Evolutionary conservation across 768 basidiomycete genomes (phyloP).

Genomic region (Termitomyces bulborhizus): DNA sequence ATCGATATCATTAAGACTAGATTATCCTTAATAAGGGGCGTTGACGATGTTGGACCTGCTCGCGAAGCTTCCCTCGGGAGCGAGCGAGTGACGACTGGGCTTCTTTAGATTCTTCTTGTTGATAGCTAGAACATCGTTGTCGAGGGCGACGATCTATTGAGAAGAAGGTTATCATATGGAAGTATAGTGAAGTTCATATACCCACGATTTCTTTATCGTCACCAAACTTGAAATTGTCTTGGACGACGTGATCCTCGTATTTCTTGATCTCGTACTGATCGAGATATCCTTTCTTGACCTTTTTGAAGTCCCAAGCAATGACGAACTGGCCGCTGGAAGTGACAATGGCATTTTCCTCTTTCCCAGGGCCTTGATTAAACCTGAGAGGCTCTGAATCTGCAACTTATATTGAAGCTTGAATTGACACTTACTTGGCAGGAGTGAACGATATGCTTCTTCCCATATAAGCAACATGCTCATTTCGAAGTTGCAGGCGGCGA

Average conservation of each 20-base stretch:
- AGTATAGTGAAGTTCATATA: background rate
- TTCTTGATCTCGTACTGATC: conserved; percentile 96
- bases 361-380: conserved; percentile 87
- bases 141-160: conserved; percentile 82
- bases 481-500: conserved; percentile 76
- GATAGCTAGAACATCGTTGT: conserved; percentile 88
- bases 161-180: conserved; percentile 8
- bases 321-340: conserved; percentile 91
- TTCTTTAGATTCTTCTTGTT: conserved; percentile 90
- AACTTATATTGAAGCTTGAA: background rate
- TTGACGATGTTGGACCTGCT: conserved; percentile 67
- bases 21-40: conserved; percentile 41
- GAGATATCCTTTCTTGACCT: conserved; percentile 87
- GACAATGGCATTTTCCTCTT: conserved; percentile 91
- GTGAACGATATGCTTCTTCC: conserved; percentile 81
- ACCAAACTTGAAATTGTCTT: conserved; percentile 97
- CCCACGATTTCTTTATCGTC: conserved; percentile 88
- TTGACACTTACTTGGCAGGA: conserved; percentile 69
- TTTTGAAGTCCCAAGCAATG: conserved; percentile 95
- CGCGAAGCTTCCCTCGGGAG: conserved; percentile 31
- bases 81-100: conserved; percentile 72
- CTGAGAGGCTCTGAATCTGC: conserved; percentile 30
- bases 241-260: conserved; percentile 91
- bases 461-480: conserved; percentile 95
- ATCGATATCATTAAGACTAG: conserved; percentile 1